A percentile compares a stretch with the other conserved stretches of the same genome.
Evolutionary conservation across 768 basidiomycete species (phyloP).

Genomic region (Russula compacta): DNA sequence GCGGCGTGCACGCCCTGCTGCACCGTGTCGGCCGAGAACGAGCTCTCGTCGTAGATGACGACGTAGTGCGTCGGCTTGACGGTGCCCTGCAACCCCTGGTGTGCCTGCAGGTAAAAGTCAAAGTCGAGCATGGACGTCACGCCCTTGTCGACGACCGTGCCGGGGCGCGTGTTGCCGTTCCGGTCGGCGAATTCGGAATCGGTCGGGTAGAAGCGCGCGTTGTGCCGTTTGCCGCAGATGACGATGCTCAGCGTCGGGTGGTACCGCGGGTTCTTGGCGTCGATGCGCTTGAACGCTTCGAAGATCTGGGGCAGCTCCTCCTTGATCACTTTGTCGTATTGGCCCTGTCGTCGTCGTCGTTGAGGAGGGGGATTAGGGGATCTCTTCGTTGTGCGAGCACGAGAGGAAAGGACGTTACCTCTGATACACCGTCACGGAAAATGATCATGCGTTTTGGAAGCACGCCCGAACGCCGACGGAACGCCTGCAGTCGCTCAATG

Average conservation of each 20-base stretch:
- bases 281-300: constrained; percentile 48
- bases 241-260: constrained; percentile 58
- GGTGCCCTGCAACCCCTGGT: constrained; percentile 62
- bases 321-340: constrained; percentile 52
- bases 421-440: constrained; percentile 77
- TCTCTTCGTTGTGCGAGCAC: too few species aligned
- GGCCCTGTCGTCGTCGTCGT: constrained; percentile 43
- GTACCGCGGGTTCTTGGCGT: constrained; percentile 40
- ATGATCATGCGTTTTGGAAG: constrained; percentile 64
- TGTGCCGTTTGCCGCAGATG: constrained; percentile 70
- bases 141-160: constrained; percentile 74
- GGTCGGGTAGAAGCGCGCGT: constrained; percentile 54
- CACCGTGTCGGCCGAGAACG: constrained; percentile 56
- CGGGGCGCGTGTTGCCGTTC: constrained; percentile 72
- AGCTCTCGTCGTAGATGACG: constrained; percentile 71
- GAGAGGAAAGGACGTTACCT: constrained; percentile 34
- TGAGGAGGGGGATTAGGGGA: not conserved
- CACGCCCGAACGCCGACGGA: constrained; percentile 36
- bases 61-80: constrained; percentile 72
- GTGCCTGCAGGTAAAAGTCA: constrained; percentile 44
- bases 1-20: constrained; percentile 63
- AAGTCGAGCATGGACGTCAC: constrained; percentile 41
- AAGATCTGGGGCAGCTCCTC: constrained; percentile 56
- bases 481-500: constrained; percentile 55
- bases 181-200: constrained; percentile 39